Evolutionary conservation across 371 early-diverging fungal genomes (phyloP), one percentile per base, ranked within the genome.

Genomic region (Mucor velutinosus): DNA sequence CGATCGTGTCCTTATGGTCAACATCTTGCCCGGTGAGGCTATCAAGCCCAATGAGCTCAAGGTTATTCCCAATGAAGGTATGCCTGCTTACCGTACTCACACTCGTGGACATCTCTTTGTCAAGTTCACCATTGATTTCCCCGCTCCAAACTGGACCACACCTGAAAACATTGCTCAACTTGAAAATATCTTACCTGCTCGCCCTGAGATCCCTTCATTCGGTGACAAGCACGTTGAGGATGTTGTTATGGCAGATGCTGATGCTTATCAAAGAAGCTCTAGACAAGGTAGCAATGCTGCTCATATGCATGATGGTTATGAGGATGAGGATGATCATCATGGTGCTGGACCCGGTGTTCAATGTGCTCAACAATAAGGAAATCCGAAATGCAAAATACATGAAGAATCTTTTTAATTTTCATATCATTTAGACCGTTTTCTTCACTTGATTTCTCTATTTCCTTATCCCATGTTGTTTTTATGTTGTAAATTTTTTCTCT

Each of bases 61-160:
- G 90, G 85, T 85, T 53, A 90, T 97, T 60, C 83, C 81, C 69
- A 86, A 89, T 67, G 95, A 97, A 87, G 97, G 97, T 66, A 96
- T 97, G 96, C 98, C 98, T 62, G 87, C 88, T 62, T 90, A 94
- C 84, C 91, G 91, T 75, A 96, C 95, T 72, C 94, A 93, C 81
- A 88, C 93, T 81, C 87, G 89, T 63, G 98, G 98, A 62, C 90
- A 95, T 84, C 82, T 97, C 58, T 95, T 92, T 77, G 80, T 97
- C 78, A 91, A 90, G 70, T 97, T 99, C 74, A 90, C 88, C 56
- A 81, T 99, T 67, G 89, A 89, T 62, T 98, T 99, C 93, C 99
- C 99, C 19, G 63, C 81, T 23, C 63, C 90, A 64, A 92, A 93
- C 87, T 95, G 94, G 92, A 84, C 92, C 45, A 76, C 84, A 25